Evolutionary conservation across 176 grass and related monocot genomes (phyloP).

Genomic region (Hordeum vulgare): DNA sequence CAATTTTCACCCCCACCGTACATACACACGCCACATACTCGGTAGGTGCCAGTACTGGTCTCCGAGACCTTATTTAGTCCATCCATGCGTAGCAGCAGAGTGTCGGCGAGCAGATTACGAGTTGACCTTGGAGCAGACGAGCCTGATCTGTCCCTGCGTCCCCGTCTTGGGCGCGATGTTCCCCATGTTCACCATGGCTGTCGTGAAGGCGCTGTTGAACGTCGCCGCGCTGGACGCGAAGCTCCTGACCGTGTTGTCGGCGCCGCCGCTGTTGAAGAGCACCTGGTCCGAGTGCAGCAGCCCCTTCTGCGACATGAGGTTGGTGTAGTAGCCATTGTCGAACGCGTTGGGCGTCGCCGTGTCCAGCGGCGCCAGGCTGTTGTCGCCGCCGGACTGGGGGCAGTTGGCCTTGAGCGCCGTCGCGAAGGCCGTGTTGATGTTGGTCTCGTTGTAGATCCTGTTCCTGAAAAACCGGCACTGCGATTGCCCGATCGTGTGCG

Average conservation of each 20-base stretch:
- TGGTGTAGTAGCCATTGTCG: constrained; percentile 56
- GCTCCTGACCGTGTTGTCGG: constrained; percentile 41
- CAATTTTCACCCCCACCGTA: neutral
- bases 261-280: constrained; percentile 39
- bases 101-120: neutral
- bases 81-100: neutral
- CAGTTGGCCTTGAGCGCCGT: constrained; percentile 33
- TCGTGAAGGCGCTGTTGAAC: constrained; percentile 41
- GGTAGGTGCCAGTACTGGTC: neutral
- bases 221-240: constrained; percentile 23
- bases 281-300: constrained; percentile 67
- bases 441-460: constrained; percentile 66
- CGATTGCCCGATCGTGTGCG: constrained; percentile 60
- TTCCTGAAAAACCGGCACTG: constrained; percentile 24
- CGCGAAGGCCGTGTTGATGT: constrained; percentile 41
- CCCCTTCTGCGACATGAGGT: constrained; percentile 39
- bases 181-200: constrained; percentile 54
- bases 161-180: constrained; percentile 21
- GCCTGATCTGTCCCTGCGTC: constrained; percentile 30
- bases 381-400: constrained; percentile 5
- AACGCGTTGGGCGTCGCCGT: constrained; percentile 8
- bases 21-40: neutral
- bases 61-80: neutral
- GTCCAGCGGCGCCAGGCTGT: constrained; percentile 52
- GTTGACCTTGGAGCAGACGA: constrained; percentile 26